phyloP scores from a whole-genome alignment of 176 grass and related monocot species.

The Puccinellia tenuiflora region DNA sequence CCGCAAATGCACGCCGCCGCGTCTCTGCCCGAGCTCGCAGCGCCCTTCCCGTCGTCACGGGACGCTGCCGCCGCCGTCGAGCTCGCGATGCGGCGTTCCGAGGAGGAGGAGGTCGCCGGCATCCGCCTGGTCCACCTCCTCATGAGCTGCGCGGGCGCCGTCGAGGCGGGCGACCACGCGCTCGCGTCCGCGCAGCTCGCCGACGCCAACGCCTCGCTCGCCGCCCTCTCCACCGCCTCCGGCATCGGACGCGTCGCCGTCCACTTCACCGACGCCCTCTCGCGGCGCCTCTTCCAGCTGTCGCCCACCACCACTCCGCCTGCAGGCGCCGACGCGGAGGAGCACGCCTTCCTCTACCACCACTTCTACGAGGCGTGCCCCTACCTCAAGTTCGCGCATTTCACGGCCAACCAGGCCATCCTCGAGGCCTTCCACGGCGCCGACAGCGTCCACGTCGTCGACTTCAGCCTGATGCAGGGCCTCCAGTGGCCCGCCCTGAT shows the following conservation, averaged over 20 bases:
- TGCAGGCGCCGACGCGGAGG: neutral
- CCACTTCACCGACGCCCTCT: conserved; percentile 74
- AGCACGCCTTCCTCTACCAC: conserved; percentile 61
- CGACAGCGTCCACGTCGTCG: conserved; percentile 64
- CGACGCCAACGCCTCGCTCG: conserved; percentile 45
- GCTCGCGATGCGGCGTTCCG: conserved; percentile 39
- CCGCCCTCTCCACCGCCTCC: conserved; percentile 40
- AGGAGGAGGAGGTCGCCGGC: conserved; percentile 68
- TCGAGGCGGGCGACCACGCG: conserved; percentile 45
- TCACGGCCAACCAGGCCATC: conserved; percentile 96
- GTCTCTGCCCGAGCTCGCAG: neutral
- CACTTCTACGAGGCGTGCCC: conserved; percentile 96
- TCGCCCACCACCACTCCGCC: neutral
- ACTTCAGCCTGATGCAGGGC: conserved; percentile 95
- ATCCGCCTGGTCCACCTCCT: conserved; percentile 82
- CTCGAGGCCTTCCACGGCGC: conserved; percentile 76
- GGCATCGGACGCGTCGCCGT: conserved; percentile 83
- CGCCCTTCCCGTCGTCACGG: neutral
- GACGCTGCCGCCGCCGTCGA: neutral
- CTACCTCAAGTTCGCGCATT: conserved; percentile 97
- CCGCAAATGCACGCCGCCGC: neutral
- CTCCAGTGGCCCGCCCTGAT: conserved; percentile 94
- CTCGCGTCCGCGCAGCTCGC: conserved; percentile 36
- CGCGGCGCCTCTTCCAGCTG: conserved; percentile 47
- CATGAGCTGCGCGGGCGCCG: conserved; percentile 84